phyloP scores from a whole-genome alignment of 176 grass and related monocot species.

The Cenchrus purpureus region DNA sequence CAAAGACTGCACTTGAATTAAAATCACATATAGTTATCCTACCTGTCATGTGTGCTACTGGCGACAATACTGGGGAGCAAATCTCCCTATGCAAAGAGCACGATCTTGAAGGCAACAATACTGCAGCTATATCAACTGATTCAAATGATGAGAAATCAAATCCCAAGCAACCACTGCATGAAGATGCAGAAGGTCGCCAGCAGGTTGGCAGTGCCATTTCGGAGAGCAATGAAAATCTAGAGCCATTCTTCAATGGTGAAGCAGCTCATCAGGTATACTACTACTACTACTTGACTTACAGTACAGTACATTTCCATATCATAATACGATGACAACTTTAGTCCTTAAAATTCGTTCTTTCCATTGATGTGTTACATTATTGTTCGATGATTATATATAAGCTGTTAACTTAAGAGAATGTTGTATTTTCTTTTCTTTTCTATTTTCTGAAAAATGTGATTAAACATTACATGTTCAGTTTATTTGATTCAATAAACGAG shows the following conservation, averaged over 20 bases:
- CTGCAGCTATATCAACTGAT: not conserved
- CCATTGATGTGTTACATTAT: not conserved
- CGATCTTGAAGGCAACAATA: conserved; percentile 36
- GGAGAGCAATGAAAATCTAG: conserved; percentile 46
- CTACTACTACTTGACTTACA: not conserved
- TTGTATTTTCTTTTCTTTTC: not conserved
- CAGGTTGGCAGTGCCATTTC: conserved; percentile 22
- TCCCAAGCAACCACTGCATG: conserved; percentile 16
- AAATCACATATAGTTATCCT: conserved; percentile 40
- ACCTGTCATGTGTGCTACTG: conserved; percentile 29
- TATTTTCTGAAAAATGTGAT: not conserved
- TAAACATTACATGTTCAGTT: not conserved
- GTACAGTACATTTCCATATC: not conserved
- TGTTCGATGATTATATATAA: conserved; percentile 13
- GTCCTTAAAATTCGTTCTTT: not conserved
- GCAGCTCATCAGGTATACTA: conserved; percentile 54
- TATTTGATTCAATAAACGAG: conserved; percentile 19
- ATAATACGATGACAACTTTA: conserved; percentile 1
- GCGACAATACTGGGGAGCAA: conserved; percentile 19
- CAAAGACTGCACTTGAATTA: conserved; percentile 34
- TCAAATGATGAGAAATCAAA: conserved; percentile 28
- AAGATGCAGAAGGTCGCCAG: conserved; percentile 42
- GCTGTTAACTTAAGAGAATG: not conserved
- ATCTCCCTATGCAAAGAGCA: conserved; percentile 26
- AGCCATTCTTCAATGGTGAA: conserved; percentile 40